These are phyloP conservation scores for Blastobotrys malaysiensis DNA, from an alignment of 1,139 yeast genomes.

Conservation along the genomic window DNA sequence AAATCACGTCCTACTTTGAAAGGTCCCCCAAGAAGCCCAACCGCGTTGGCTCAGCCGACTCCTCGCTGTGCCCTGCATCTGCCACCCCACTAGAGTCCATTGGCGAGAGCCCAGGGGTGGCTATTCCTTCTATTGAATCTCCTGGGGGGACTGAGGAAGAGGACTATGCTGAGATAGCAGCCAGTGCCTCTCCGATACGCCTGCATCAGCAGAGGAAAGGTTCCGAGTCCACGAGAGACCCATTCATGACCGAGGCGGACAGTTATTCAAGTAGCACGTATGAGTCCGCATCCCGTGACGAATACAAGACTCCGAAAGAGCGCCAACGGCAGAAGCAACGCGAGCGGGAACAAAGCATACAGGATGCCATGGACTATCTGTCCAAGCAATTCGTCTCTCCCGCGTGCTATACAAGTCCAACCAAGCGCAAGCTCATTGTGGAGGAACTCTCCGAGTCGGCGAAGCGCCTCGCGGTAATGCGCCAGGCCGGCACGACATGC, in stretches of 20 bases:
- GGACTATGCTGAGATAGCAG: background rate
- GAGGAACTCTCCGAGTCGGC: background rate
- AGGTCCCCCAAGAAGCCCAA: background rate
- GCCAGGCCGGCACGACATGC: background rate
- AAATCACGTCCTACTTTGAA: background rate
- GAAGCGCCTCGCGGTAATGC: background rate
- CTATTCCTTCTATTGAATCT: background rate
- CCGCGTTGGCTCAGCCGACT: background rate
- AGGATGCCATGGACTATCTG: background rate
- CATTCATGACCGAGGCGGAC: background rate
- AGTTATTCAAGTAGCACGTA: background rate
- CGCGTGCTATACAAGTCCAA: background rate
- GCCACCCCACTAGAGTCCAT: background rate
- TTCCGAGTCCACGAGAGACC: background rate
- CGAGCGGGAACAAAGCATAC: background rate
- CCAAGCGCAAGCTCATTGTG: background rate
- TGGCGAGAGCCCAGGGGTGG: background rate
- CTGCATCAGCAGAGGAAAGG: background rate
- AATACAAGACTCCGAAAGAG: background rate
- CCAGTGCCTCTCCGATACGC: background rate
- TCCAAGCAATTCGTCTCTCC: background rate
- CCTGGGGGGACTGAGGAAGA: background rate
- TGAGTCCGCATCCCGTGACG: background rate
- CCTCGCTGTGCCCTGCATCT: background rate
- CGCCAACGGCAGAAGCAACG: background rate